Evolutionary conservation across 2,329 filamentous ascomycete species (phyloP), one percentile per base, ranked within the genome.

Genomic region (Ascochyta koolunga): DNA sequence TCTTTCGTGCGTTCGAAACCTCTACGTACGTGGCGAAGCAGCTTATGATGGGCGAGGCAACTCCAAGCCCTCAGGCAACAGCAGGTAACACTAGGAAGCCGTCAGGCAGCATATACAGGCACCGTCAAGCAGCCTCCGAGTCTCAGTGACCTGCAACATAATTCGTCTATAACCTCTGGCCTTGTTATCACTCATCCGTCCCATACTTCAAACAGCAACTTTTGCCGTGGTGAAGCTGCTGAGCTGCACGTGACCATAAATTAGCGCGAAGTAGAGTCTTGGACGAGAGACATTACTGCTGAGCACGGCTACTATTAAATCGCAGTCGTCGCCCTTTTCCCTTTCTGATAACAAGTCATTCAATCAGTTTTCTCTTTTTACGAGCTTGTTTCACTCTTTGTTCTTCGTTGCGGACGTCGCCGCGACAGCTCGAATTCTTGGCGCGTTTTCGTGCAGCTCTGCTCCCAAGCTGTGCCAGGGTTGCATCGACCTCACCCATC

Each of bases 391-490:
- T 56, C 61, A 47, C 56, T 50, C 11, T 6, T 19, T 35, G 24
- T 37, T 10, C 38, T 24, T 16, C 27, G 18, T 54, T 50, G 56
- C 59, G 56, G 46, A 57, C 58, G 33, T 56, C 55, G 51, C 62
- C 54, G 58, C 58, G 60, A 58, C 62, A 64, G 61, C 66, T 58
- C 58, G 38, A 46, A 55, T 60, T 37, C 67, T 71, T 73, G 65
- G 70, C 72, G 71, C 68, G 69, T 72, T 68, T 68, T 67, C 64
- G 54, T 51, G 56, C 55, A 61, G 59, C 66, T 64, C 59, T 61
- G 51, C 48, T 58, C 56, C 22, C 25, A 54, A 45, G 50, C 44
- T 54, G 33, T 43, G 39, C 51, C 27, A 43, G 21, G 45, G 39
- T 40, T n/a, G 51, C 48, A 43, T 41, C 32, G 50, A 56, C 49